Evolutionary conservation across 306 rosid genomes (phyloP).

Genomic region (Clitoria ternatea): DNA sequence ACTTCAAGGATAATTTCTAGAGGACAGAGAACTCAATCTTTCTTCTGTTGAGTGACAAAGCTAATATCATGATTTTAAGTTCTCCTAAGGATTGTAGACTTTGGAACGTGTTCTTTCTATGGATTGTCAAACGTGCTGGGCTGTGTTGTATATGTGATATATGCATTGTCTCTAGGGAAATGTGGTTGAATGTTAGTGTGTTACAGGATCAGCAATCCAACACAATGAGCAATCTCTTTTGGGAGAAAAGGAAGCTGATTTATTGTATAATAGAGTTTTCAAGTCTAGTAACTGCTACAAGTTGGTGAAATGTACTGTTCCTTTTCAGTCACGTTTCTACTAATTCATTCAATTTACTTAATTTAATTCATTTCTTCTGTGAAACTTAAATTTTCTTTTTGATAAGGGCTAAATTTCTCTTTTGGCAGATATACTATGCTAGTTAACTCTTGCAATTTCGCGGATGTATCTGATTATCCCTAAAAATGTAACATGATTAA

Average conservation of each 20-base stretch:
- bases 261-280: slow-evolving; percentile 34
- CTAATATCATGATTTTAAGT: slow-evolving; percentile 30
- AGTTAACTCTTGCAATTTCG: background rate
- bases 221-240: slow-evolving; percentile 19
- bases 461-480: background rate
- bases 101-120: slow-evolving; percentile 20
- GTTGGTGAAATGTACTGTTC: slow-evolving; percentile 23
- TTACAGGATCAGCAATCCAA: slow-evolving; percentile 18
- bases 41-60: slow-evolving; percentile 30
- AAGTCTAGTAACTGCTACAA: slow-evolving; percentile 17
- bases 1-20: slow-evolving; percentile 21
- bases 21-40: slow-evolving; percentile 35
- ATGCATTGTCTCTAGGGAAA: slow-evolving; percentile 29
- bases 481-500: background rate
- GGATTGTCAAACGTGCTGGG: slow-evolving; percentile 29
- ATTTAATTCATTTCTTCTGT: background rate
- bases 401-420: background rate
- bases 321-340: background rate
- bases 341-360: slow-evolving; percentile 17
- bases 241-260: slow-evolving; percentile 25
- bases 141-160: slow-evolving; percentile 35
- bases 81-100: slow-evolving; percentile 34
- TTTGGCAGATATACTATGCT: background rate
- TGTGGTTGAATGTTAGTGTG: slow-evolving; percentile 25
- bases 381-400: background rate